Conservation (phyloP, 768 basidiomycete species). For the Chlorophyllum brunneum region DNA sequence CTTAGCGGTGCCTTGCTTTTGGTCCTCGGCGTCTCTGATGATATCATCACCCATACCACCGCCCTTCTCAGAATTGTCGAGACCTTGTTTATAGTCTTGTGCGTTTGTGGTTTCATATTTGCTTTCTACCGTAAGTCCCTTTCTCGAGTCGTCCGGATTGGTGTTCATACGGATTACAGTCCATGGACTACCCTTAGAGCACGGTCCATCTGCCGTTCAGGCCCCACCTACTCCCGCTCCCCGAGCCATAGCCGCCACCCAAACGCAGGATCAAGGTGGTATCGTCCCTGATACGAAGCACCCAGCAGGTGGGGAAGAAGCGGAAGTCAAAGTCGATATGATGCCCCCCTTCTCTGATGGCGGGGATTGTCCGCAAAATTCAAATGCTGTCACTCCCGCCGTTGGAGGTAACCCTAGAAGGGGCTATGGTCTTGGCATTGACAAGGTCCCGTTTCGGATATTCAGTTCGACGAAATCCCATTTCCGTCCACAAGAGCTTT, state of each 20-base stretch:
- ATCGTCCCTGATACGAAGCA: neutral
- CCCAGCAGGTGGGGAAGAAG: neutral
- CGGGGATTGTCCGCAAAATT: neutral
- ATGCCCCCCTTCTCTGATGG: neutral
- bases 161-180: neutral
- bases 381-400: neutral
- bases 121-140: slow-evolving; percentile 6
- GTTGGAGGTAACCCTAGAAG: neutral
- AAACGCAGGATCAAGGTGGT: neutral
- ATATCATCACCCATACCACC: neutral
- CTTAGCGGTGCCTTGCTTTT: slow-evolving; percentile 2
- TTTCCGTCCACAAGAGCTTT: neutral
- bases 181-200: neutral
- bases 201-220: neutral
- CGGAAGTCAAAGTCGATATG: neutral
- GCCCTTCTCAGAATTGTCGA: neutral
- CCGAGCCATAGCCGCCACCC: neutral
- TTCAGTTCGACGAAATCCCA: neutral
- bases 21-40: neutral
- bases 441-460: too few relatives aligned
- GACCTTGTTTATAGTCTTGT: neutral
- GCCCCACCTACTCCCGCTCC: neutral
- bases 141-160: neutral
- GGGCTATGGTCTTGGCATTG: neutral
- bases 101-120: slow-evolving; percentile 1